Evolutionary conservation across 2,329 filamentous ascomycete genomes (phyloP).

Genomic region (Ophioceras dolichostomum): DNA sequence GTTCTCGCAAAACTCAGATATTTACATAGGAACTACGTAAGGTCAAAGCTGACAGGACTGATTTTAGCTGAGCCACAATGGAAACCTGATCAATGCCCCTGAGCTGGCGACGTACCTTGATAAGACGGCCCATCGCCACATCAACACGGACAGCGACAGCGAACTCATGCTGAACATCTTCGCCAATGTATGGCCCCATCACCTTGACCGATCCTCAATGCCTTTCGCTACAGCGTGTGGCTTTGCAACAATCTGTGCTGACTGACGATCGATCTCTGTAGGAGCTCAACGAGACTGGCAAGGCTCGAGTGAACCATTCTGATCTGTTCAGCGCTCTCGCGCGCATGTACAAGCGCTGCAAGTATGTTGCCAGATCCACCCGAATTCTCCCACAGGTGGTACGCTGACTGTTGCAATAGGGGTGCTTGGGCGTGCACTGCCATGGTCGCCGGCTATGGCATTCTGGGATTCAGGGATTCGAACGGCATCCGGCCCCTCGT

Average conservation of each 20-base stretch:
- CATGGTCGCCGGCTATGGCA: constrained; percentile 73
- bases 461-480: constrained; percentile 66
- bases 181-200: constrained; percentile 47
- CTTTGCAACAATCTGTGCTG: neutral
- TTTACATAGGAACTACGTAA: too few relatives aligned
- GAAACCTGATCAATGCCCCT: constrained; percentile 70
- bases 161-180: constrained; percentile 85
- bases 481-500: constrained; percentile 76
- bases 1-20: too few relatives aligned
- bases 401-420: too few relatives aligned
- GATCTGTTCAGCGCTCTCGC: constrained; percentile 66
- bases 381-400: too few relatives aligned
- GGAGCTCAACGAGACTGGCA: constrained; percentile 71
- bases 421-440: constrained; percentile 76
- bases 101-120: constrained; percentile 63
- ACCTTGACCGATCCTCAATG: too few relatives aligned
- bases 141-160: constrained; percentile 83
- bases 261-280: too few relatives aligned
- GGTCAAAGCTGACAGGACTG: neutral
- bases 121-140: constrained; percentile 67
- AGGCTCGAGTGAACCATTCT: constrained; percentile 69
- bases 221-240: too few relatives aligned
- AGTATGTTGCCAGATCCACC: too few relatives aligned
- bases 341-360: constrained; percentile 61
- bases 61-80: constrained; percentile 72